Percentiles rank a stretch among this genome's conserved stretches.
Conservation (phyloP, 192 early-diverging fungal species). For the Backusella liffmaniae region DNA sequence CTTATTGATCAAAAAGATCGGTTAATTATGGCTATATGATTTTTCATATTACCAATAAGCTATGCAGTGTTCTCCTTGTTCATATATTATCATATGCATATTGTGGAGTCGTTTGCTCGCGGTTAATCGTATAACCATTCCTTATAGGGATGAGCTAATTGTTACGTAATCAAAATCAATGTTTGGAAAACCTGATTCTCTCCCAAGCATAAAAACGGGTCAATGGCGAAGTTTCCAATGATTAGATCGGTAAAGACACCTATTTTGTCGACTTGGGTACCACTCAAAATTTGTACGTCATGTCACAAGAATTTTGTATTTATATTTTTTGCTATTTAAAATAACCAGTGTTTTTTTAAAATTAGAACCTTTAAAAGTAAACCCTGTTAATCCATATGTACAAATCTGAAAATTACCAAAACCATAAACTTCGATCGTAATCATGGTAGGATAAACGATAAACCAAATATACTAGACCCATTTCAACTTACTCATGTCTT, state of each 20-base stretch:
- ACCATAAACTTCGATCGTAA: neutral
- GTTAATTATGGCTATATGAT: neutral
- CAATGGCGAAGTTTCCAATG: neutral
- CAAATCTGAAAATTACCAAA: neutral
- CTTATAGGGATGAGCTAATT: neutral
- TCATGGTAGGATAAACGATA: neutral
- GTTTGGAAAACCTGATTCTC: neutral
- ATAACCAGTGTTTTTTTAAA: neutral
- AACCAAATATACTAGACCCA: neutral
- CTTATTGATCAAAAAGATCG: conserved; percentile 1
- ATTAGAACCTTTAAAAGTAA: neutral
- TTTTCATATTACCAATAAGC: neutral
- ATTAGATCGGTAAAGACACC: neutral
- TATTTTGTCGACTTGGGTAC: neutral
- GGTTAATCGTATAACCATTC: neutral
- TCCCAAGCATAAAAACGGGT: neutral
- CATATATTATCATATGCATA: conserved; percentile 1
- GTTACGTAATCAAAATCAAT: neutral
- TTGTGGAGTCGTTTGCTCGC: neutral
- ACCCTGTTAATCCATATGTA: neutral
- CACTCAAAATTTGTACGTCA: neutral
- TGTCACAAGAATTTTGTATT: neutral
- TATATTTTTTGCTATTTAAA: neutral
- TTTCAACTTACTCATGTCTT: neutral
- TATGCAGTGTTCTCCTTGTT: neutral